Evolutionary conservation across 2,329 filamentous ascomycete genomes (phyloP), one percentile per base, ranked within the genome.

Genomic region (Periconia digitata): DNA sequence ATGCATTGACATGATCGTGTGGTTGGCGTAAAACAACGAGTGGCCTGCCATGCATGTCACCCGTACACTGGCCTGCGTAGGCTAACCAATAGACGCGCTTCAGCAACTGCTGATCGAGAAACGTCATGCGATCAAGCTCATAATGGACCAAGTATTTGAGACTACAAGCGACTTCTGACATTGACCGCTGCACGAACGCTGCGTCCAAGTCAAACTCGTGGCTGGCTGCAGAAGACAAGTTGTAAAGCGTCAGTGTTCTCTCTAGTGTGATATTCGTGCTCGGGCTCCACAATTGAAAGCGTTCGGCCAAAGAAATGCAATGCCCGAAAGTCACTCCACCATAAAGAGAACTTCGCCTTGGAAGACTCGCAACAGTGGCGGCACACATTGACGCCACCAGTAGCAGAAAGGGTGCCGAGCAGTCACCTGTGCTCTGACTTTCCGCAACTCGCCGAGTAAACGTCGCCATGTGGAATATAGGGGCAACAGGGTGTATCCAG

Each of bases 51-150:
- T 56, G 54, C 49, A 60, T 55, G 15, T 60, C 57, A 34, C 44
- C 44, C 8, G 57, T 60, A 35, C 57, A 60, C 22, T 58, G 53
- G 6, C 49, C 50, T 7, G 55, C 57, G 24, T 49, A 60, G 5
- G 56, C 44, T n/a, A 60, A 42, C 55, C 57, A 60, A 44, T 60
- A 60, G 4, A 58, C 42, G 3, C 57, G 49, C 24, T 60, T 60
- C 15, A 60, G 34, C 2, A 54, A 23, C 23, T 60, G 49, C 29
- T 47, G 39, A 18, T 60, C 55, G 8, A 46, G 34, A 41, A 58
- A 54, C 1, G 51, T 36, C 51, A 56, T 47, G 7, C 38, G 13
- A 18, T 50, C 43, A 3, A 56, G 18, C 10, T 46, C 42, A 8
- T 58, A 45, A 22, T 56, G 49, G 27, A 55, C 38, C 6, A 58